Evolutionary conservation across 2,329 filamentous ascomycete genomes (phyloP), one percentile per base, ranked within the genome.

Genomic region (Escovopsis sp.): DNA sequence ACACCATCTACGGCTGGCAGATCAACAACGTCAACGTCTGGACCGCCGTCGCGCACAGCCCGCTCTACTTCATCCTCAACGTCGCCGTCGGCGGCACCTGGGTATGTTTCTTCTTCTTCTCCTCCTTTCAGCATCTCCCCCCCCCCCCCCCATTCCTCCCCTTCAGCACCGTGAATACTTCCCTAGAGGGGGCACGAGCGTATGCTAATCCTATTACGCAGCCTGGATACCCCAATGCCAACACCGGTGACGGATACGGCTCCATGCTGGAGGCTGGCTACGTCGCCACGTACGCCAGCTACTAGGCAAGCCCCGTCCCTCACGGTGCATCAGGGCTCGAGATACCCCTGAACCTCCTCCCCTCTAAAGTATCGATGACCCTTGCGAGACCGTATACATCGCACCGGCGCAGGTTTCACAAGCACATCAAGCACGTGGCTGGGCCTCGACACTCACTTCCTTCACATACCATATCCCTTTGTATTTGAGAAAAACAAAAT

Each of bases 81-180:
- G 58, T 76, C 5, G 71, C 72, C 37, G 65, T 76, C 27, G 72
- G 72, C 9, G 72, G 72, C 24, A 57, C 64, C 49, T 69, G 58
- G 66, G 71, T 70, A 59, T 54, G 68, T 64, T 43, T 35, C 33
- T 36, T 31, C 5, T 15, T 25, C n/a, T 31, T 64, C 43, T 35
- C 33, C 35, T 31, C 5, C 15, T 25, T 14, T 31, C 34, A 39
- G 31, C 37, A 24, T 6, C 6, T 20, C 20, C 20, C 20, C 20
- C 20, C 20, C 20, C 20, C 20, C 3, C 20, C 20, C 20, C 6
- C 6, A 4, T 20, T 20, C 6, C 6, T 2, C 20, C 20, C 20
- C 20, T 6, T 20, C 6, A 20, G 20, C 20, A 20, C 6, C 20
- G n/a, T n/a, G n/a, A n/a, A n/a, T n/a, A n/a, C n/a, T n/a, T n/a